A percentile compares a stretch with the other conserved stretches of the same genome.
These are phyloP conservation scores for Aspergillus cejpii DNA, from an alignment of 2,329 filamentous ascomycete genomes.

Conservation along the genomic window DNA sequence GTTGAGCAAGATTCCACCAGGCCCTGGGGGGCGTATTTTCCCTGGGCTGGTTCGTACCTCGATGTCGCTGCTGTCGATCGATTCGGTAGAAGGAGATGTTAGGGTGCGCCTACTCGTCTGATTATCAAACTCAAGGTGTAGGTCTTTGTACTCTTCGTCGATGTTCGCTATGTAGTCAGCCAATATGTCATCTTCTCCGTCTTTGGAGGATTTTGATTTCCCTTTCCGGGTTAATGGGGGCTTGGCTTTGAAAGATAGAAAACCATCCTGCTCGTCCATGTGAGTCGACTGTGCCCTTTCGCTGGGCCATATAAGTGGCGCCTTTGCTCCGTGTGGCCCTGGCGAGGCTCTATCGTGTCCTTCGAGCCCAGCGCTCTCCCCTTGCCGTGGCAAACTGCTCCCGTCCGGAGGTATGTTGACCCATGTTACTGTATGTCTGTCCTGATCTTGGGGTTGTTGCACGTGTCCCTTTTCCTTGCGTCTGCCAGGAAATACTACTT, in stretches of 20 bases:
- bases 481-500: constrained; percentile 37
- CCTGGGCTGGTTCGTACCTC: no score
- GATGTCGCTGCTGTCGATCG: no score
- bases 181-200: constrained; percentile 45
- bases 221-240: constrained; percentile 9
- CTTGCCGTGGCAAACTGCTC: not conserved
- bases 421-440: not conserved
- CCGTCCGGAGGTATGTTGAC: not conserved
- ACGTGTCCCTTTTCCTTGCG: constrained; percentile 12
- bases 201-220: constrained; percentile 21
- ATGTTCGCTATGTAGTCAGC: constrained; percentile 41
- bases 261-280: not conserved
- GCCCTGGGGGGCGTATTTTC: no score
- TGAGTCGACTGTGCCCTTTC: not conserved
- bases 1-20: no score
- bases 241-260: not conserved
- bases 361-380: not conserved
- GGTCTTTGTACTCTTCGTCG: constrained; percentile 25
- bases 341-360: no score
- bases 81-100: no score
- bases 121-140: constrained; percentile 7
- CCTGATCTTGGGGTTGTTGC: constrained; percentile 6
- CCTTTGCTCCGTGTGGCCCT: not conserved
- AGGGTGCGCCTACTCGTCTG: not conserved
- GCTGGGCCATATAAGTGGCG: not conserved